Percentiles rank a stretch among this genome's conserved stretches.
These are phyloP conservation scores for Neospermospora avenae DNA, from an alignment of 2,329 filamentous ascomycete genomes.

Conservation along the genomic window DNA sequence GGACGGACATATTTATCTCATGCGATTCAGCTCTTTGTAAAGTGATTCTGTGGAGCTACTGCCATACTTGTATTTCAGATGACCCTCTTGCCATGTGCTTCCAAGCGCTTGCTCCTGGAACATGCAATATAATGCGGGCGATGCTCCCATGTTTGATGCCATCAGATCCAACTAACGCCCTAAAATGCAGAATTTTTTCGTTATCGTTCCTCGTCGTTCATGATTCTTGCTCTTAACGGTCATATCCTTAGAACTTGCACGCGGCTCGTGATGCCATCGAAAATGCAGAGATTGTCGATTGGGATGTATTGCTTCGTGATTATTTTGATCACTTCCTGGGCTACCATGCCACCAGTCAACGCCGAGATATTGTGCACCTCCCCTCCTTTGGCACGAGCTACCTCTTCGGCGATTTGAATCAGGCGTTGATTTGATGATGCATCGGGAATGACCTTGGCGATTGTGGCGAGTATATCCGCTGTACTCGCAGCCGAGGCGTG, in stretches of 20 bases:
- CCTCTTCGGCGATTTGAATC: conserved; percentile 57
- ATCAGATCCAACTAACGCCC: conserved; percentile 18
- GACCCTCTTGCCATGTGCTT: conserved; percentile 10
- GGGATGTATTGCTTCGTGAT: conserved; percentile 71
- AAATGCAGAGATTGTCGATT: conserved; percentile 68
- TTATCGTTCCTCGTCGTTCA: conserved; percentile 15
- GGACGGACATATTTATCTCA: neutral
- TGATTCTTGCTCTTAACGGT: conserved; percentile 11
- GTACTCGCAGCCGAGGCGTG: conserved; percentile 44
- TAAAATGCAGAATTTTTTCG: conserved; percentile 17
- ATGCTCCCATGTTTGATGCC: conserved; percentile 10
- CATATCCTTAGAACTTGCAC: conserved; percentile 32
- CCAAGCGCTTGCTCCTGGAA: neutral
- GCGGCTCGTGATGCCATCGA: conserved; percentile 57
- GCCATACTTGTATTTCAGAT: conserved; percentile 15
- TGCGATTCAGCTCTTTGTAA: conserved; percentile 14
- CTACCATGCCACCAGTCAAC: conserved; percentile 83
- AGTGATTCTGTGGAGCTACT: conserved; percentile 20
- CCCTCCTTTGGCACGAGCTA: conserved; percentile 72
- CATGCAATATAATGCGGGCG: conserved; percentile 13
- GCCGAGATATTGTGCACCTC: conserved; percentile 93
- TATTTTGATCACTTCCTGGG: conserved; percentile 96
- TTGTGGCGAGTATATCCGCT: conserved; percentile 51
- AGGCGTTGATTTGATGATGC: conserved; percentile 50
- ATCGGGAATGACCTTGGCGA: conserved; percentile 44